A percentile compares a stretch with the other conserved stretches of the same genome.
Evolutionary conservation across 2,329 filamentous ascomycete species (phyloP).

Genomic region (Calycina marina): DNA sequence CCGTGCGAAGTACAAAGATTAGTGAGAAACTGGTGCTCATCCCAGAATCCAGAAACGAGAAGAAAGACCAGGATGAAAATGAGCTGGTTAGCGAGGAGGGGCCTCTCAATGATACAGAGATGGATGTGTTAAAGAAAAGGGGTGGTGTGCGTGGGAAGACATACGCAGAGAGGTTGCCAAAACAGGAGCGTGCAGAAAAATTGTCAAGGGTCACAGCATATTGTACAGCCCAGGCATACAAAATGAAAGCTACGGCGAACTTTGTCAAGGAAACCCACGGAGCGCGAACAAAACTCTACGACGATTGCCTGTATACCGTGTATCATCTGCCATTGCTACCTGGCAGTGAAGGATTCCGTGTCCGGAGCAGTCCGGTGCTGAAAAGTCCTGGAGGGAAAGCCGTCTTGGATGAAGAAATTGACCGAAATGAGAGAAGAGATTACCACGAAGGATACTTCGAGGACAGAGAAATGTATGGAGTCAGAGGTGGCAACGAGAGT

Average conservation of each 20-base stretch:
- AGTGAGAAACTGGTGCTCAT: constrained; percentile 94
- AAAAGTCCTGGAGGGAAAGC: constrained; percentile 91
- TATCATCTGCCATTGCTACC: constrained; percentile 84
- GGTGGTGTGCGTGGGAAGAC: constrained; percentile 62
- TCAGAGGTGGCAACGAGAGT: constrained; percentile 29
- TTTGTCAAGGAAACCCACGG: constrained; percentile 81
- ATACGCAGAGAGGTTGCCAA: constrained; percentile 85
- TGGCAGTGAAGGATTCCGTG: constrained; percentile 71
- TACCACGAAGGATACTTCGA: constrained; percentile 87
- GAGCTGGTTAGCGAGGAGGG: constrained; percentile 44
- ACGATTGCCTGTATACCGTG: constrained; percentile 91
- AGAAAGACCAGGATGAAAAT: constrained; percentile 42
- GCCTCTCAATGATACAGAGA: constrained; percentile 53
- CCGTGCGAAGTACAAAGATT: constrained; percentile 80
- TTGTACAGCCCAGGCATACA: constrained; percentile 88
- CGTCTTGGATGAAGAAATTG: constrained; percentile 87
- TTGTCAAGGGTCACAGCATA: constrained; percentile 86
- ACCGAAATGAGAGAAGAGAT: constrained; percentile 76
- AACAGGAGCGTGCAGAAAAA: constrained; percentile 74
- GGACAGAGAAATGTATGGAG: constrained; percentile 45
- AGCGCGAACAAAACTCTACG: constrained; percentile 89
- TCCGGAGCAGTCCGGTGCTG: constrained; percentile 79
- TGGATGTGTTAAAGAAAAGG: constrained; percentile 46
- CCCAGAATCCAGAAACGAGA: constrained; percentile 58
- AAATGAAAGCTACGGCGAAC: constrained; percentile 72